These are phyloP conservation scores for Cornus florida DNA, from an alignment of 148 eudicot species.

Conservation along the genomic window DNA sequence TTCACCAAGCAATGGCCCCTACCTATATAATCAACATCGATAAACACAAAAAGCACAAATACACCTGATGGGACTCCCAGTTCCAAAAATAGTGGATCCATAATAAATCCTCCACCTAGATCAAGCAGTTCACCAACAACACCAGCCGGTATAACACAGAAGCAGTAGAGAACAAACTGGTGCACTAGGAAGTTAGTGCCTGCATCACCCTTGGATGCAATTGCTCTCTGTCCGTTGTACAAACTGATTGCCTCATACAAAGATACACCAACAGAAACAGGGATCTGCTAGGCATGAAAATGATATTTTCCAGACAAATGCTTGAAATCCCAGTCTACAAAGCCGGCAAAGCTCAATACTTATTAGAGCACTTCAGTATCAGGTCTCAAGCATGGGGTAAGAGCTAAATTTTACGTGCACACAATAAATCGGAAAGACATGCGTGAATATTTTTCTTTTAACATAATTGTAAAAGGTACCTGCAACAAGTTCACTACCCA, in stretches of 20 bases:
- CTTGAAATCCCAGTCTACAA: neutral
- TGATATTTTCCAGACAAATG: neutral
- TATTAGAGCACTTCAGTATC: neutral
- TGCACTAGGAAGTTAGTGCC: conserved; percentile 41
- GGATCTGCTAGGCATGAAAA: conserved; percentile 46
- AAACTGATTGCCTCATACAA: conserved; percentile 64
- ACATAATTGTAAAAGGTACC: conserved; percentile 37
- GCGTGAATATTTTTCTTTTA: neutral
- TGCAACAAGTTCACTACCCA: conserved; percentile 81
- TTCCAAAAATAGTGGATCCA: conserved; percentile 88
- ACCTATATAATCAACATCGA: no score
- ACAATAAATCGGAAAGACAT: no score
- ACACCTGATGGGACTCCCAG: conserved; percentile 92
- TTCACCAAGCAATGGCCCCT: no score
- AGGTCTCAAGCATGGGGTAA: neutral
- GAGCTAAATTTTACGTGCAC: neutral
- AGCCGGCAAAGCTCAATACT: neutral
- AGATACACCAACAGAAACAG: conserved; percentile 69
- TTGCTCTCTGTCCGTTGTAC: conserved; percentile 67
- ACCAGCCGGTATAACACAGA: conserved; percentile 66
- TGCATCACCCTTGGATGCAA: conserved; percentile 60
- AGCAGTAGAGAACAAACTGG: conserved; percentile 58
- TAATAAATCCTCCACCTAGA: conserved; percentile 88
- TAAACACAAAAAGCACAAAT: neutral
- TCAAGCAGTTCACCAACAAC: conserved; percentile 91